These are phyloP conservation scores for Plectosphaerella cucumerina DNA, from an alignment of 2,329 filamentous ascomycete genomes.

Conservation along the genomic window DNA sequence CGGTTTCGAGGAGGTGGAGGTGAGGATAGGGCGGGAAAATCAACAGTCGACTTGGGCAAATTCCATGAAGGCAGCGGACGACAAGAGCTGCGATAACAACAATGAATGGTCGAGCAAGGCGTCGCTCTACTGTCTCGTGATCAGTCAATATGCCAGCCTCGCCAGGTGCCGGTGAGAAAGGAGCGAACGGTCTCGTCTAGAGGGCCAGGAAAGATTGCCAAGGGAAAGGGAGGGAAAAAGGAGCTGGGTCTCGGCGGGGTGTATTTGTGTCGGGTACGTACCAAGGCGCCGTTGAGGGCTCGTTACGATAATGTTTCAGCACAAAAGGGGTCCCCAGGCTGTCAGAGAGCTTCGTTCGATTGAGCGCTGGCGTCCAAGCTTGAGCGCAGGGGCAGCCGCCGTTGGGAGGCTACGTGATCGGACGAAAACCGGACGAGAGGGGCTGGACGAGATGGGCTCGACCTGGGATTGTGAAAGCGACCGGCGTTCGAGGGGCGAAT, in stretches of 20 bases:
- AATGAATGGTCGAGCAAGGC: too few relatives aligned
- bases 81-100: too few relatives aligned
- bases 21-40: too few relatives aligned
- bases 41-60: too few relatives aligned
- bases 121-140: too few relatives aligned
- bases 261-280: not conserved
- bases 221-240: too few relatives aligned
- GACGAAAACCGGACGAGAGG: not conserved
- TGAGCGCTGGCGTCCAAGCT: not conserved
- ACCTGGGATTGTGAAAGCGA: not conserved
- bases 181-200: slow-evolving; percentile 5
- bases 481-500: not conserved
- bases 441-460: not conserved
- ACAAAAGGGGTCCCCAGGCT: not conserved
- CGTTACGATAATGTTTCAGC: not conserved
- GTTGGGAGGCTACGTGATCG: not conserved
- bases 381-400: not conserved
- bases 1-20: too few relatives aligned
- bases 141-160: too few relatives aligned
- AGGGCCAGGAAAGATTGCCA: too few relatives aligned
- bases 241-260: too few relatives aligned
- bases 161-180: not conserved
- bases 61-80: too few relatives aligned
- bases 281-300: not conserved
- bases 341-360: not conserved